Conservation (phyloP, 257 asterid genomes). For the Jacaranda mimosifolia region DNA sequence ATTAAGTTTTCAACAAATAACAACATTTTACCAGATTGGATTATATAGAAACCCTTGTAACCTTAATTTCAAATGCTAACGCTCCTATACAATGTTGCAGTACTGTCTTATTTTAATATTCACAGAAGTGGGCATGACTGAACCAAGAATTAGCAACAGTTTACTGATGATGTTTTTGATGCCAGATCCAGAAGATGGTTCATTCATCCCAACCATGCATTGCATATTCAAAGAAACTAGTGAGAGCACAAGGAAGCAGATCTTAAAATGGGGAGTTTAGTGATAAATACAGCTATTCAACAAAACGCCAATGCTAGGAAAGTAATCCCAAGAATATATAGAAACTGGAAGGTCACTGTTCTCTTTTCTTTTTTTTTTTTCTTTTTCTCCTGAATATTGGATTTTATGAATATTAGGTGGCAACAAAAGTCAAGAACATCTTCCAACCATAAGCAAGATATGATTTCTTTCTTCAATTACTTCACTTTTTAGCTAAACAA, state of each 20-base stretch:
- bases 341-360: not conserved
- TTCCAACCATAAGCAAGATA: not conserved
- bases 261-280: not conserved
- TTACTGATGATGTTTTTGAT: not conserved
- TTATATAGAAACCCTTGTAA: no score
- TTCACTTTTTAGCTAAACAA: slow-evolving; percentile 3
- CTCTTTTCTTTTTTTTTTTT: not conserved
- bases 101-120: no score
- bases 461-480: slow-evolving; percentile 1
- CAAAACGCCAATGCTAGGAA: not conserved
- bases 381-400: no score
- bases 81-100: no score
- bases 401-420: no score
- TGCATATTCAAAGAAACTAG: not conserved
- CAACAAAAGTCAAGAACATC: no score
- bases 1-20: no score
- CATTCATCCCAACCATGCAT: not conserved
- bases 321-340: not conserved
- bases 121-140: no score
- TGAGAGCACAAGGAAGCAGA: not conserved
- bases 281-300: not conserved
- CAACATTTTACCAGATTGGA: no score
- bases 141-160: not conserved
- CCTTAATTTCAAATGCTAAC: no score
- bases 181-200: not conserved